phyloP scores from a whole-genome alignment of 2,329 filamentous ascomycete genomes.

The Calycina marina region DNA sequence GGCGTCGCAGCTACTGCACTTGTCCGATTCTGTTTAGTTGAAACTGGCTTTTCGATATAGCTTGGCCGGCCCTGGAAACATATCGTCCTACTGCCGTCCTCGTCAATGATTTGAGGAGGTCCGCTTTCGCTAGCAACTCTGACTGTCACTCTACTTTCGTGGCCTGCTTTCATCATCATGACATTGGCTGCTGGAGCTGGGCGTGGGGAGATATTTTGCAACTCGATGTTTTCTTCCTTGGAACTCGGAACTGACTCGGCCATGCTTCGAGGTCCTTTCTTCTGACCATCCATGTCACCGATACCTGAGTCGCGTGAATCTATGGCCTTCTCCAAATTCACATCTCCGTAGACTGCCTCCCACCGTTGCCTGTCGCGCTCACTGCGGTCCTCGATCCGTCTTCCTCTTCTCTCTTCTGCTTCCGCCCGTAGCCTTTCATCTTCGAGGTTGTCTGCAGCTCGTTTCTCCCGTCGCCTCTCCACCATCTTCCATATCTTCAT shows the following conservation, averaged over 20 bases:
- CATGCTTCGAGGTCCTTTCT: conserved; percentile 20
- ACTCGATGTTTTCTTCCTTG: conserved; percentile 36
- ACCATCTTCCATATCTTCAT: conserved; percentile 76
- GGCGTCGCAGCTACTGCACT: conserved; percentile 19
- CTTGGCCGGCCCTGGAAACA: conserved; percentile 33
- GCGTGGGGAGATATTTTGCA: conserved; percentile 30
- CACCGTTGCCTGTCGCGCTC: conserved; percentile 50
- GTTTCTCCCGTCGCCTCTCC: conserved; percentile 42
- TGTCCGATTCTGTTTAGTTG: conserved; percentile 15
- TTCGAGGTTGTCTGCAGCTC: conserved; percentile 33
- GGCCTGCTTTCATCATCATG: conserved; percentile 27
- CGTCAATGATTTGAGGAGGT: conserved; percentile 9
- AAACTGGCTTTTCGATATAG: conserved; percentile 6
- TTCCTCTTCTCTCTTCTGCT: conserved; percentile 57
- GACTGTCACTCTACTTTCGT: conserved; percentile 20
- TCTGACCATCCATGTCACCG: conserved; percentile 32
- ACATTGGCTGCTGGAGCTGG: conserved; percentile 22
- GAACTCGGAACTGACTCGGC: conserved; percentile 22
- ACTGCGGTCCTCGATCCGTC: conserved; percentile 47
- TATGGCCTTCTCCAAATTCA: conserved; percentile 24
- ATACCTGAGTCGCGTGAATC: conserved; percentile 19
- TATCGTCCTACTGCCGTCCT: conserved; percentile 32
- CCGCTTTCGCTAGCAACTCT: conserved; percentile 5
- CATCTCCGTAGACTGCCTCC: conserved; percentile 65
- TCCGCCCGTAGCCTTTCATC: conserved; percentile 38